Evolutionary conservation across 805 yeast species (phyloP), one percentile per base, ranked within the genome.

Genomic region (Saccharomyces kudriavzevii): DNA sequence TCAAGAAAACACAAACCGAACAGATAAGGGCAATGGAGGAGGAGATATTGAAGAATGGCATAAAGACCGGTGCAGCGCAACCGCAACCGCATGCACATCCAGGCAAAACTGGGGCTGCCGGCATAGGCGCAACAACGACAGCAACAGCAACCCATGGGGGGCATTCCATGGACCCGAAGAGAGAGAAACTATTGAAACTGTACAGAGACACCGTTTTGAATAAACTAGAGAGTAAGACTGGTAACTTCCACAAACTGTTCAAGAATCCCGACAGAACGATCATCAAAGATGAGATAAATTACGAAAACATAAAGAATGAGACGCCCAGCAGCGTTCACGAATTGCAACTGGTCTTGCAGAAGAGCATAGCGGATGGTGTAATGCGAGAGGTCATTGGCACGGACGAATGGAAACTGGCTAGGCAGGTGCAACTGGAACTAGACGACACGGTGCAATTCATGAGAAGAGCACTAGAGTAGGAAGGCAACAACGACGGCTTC

Each of bases 401-500:
- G 27, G 50, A 40, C 3, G 59, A 59, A 2, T 67, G 70, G 68
- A 53, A 49, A 28, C 57, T 58, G 13, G 69, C 67, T 5, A 47
- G 59, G 28, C 68, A 65, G 46, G 60, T 64, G 14, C 72, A 68
- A 51, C 24, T 54, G 2, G 70, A 68, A 52, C 53, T 68, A 22
- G 70, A 67, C 46, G 70, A 67, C 49, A 68, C 70, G 1, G 70
- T 68, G 1, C 69, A 65, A 50, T 68, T 68, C 56, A 68, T 68
- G 66, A 59, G 71, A 51, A 57, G 70, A 46, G 71, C 70, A 31
- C 50, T 68, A 17, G 70, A 65, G 43, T 65, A 56, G 40, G 24
- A 11, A 26, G 24, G 3, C 8, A 14, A 6, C 24, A 5, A 2
- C 8, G 10, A 14, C 3, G 2, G 9, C 22, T 47, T 47, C 29